A percentile compares a stretch with the other conserved stretches of the same genome.
phyloP scores from a whole-genome alignment of 148 eudicot genomes.

The Persicaria tinctoria region DNA sequence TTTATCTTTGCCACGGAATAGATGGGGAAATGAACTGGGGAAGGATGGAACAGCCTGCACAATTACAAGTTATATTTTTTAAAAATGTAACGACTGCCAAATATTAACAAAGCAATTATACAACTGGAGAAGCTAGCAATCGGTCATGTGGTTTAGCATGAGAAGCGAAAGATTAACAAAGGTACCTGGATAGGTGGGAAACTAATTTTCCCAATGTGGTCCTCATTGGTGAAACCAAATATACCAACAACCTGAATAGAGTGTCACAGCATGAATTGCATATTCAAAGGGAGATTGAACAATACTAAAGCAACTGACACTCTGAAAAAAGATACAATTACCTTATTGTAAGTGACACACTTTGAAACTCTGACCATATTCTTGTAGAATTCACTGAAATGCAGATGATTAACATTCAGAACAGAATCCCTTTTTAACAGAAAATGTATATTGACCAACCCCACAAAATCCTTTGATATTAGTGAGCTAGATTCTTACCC shows the following conservation, averaged over 20 bases:
- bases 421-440: background rate
- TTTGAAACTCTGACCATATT: conserved; percentile 83
- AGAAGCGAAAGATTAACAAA: background rate
- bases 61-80: background rate
- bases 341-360: conserved; percentile 92
- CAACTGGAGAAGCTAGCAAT: background rate
- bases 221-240: conserved; percentile 85
- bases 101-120: background rate
- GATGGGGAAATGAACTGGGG: conserved; percentile 92
- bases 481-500: conserved; percentile 40
- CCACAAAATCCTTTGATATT: background rate
- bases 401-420: conserved; percentile 4
- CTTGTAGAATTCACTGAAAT: conserved; percentile 64
- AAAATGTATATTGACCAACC: background rate
- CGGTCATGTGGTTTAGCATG: background rate
- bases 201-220: conserved; percentile 83
- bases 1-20: conserved; percentile 62
- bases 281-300: background rate
- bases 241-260: conserved; percentile 76
- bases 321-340: conserved; percentile 10
- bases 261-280: background rate
- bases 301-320: background rate
- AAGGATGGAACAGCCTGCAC: conserved; percentile 95
- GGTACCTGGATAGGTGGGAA: conserved; percentile 92
- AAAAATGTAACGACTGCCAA: background rate